Base-by-base conservation (phyloP, 2,329 filamentous ascomycete genomes). In the Colletotrichum higginsianum region DNA sequence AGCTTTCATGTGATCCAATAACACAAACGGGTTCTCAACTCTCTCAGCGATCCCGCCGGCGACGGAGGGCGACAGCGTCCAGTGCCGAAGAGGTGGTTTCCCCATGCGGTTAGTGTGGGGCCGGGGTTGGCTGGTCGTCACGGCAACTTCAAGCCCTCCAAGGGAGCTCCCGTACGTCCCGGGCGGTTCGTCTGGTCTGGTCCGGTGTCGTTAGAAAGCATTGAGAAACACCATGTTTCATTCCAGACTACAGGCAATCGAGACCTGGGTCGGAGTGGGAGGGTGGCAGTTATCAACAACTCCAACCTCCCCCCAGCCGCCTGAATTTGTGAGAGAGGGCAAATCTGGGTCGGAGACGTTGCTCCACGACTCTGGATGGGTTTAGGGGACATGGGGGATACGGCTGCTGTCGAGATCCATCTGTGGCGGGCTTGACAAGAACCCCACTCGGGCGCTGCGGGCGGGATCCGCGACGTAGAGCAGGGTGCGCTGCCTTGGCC, bases 111-210 rank as follows among this genome's bases (percentile, higher is more conserved):
- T 71, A 72, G 56, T 21, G 47, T 42, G 16, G 18, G 44, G 23
- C 47, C 61, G 42, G 50, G 55, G 42, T 56, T 21, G 23, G 16
- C 35, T 26, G 35, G 70, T 72, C 67, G 66, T 62, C 66, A 40
- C 21, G 60, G 55, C 66, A 72, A 71, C 70, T 4, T 57, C 9
- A 55, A 35, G 42, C 46, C 16, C 46, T 47, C 30, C 47, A 61
- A 56, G 66, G 70, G 66, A 66, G 42, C 61, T 61, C 61, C 70
- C 66, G 66, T 71, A 49, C 23, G 58, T 57, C 52, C 65, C 58
- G 68, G 30, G 38, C 49, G 50, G 68, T 68, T 68, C 58, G 58
- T 62, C 65, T 71, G 58, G 65, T 55, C 47, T 64, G 50, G 65
- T 55, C 47, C 60, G 50, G 58, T 62, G 35, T 8, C 13, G 15